Percentiles rank a stretch among this genome's conserved stretches.
These are phyloP conservation scores for Escallonia herrerae DNA, from an alignment of 129 eudicot genomes.

Conservation along the genomic window DNA sequence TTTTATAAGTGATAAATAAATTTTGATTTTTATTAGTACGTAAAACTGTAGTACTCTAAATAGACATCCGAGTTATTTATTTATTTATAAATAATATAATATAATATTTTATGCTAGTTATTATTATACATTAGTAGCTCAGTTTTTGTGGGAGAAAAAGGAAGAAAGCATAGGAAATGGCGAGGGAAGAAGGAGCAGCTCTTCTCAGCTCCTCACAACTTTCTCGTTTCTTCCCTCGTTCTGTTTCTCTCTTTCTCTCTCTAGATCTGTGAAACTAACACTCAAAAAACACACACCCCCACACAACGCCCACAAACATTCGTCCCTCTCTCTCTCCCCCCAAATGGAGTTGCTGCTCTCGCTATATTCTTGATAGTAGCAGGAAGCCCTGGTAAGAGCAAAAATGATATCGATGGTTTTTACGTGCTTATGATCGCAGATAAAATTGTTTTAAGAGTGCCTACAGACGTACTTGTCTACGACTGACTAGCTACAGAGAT, in stretches of 20 bases:
- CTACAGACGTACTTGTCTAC: background rate
- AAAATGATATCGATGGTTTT: conserved; percentile 14
- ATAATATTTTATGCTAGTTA: conserved; percentile 9
- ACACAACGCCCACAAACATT: too few relatives aligned
- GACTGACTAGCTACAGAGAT: background rate
- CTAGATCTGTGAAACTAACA: conserved; percentile 36
- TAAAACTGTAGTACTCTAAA: conserved; percentile 12
- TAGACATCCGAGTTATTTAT: background rate
- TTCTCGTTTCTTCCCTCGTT: conserved; percentile 15
- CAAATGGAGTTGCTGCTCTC: conserved; percentile 8
- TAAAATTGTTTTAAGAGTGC: conserved; percentile 4
- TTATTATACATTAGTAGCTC: background rate
- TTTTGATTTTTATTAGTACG: background rate
- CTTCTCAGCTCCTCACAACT: conserved; percentile 23
- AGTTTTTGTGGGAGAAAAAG: conserved; percentile 16
- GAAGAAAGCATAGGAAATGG: conserved; percentile 36
- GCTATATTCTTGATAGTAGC: background rate
- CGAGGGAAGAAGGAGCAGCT: conserved; percentile 38
- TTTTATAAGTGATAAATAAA: background rate
- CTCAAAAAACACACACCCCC: too few relatives aligned
- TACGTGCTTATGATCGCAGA: conserved; percentile 12
- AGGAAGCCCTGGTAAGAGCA: conserved; percentile 24
- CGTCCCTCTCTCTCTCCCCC: background rate
- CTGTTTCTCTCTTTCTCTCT: conserved; percentile 1
- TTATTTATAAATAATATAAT: background rate